Conservation (phyloP, 352 stramenopile genomes). For the Albugo candida region DNA sequence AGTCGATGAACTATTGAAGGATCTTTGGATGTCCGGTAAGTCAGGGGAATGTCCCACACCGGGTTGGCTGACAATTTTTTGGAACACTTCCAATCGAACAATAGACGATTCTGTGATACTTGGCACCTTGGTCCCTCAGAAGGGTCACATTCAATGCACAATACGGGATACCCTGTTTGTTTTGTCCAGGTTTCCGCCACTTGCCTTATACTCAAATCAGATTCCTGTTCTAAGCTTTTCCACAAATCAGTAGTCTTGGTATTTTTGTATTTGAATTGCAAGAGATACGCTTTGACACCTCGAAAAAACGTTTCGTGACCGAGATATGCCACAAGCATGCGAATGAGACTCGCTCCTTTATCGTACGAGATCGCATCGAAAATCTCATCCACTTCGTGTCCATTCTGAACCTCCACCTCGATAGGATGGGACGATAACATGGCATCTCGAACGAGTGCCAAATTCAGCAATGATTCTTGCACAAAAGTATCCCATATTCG, state of each 20-base stretch:
- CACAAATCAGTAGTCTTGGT: constrained; percentile 91
- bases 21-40: constrained; percentile 28
- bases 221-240: constrained; percentile 81
- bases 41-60: constrained; percentile 77
- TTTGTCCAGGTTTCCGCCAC: constrained; percentile 89
- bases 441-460: constrained; percentile 85
- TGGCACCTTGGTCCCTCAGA: constrained; percentile 27
- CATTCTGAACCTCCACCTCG: constrained; percentile 85
- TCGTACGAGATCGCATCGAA: constrained; percentile 97
- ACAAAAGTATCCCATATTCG: constrained; percentile 93
- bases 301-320: constrained; percentile 54
- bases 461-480: constrained; percentile 43
- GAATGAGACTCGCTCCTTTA: constrained; percentile 77
- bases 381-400: constrained; percentile 94
- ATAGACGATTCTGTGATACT: constrained; percentile 85
- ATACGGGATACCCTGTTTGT: constrained; percentile 86
- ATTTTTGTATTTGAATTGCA: constrained; percentile 85
- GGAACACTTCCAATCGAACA: constrained; percentile 72
- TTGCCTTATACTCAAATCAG: constrained; percentile 74
- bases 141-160: constrained; percentile 68
- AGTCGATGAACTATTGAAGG: constrained; percentile 26
- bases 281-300: constrained; percentile 88
- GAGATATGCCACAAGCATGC: constrained; percentile 60
- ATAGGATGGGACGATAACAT: constrained; percentile 86
- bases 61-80: constrained; percentile 20